These are phyloP conservation scores for Ophiosphaerella herpotricha DNA, from an alignment of 2,329 filamentous ascomycete genomes.

Conservation along the genomic window DNA sequence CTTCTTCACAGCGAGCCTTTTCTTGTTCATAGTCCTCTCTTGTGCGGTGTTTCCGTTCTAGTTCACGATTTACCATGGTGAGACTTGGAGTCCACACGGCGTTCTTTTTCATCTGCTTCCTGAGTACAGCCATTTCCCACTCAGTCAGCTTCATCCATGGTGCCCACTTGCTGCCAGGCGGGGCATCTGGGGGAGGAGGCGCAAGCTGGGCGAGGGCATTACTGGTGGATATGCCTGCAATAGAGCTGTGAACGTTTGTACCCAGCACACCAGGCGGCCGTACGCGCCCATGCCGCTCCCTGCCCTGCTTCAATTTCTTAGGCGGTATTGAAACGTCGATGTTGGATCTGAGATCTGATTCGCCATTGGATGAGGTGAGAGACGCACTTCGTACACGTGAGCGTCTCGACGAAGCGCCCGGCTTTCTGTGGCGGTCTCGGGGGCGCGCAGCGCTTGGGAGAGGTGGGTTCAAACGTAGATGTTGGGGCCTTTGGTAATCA, in stretches of 20 bases:
- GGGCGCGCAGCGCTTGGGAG: conserved; percentile 24
- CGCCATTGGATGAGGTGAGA: conserved; percentile 22
- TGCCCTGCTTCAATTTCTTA: conserved; percentile 37
- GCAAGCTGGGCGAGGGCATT: conserved; percentile 63
- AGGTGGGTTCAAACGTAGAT: conserved; percentile 34
- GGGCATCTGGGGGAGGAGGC: conserved; percentile 64
- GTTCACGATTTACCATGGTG: conserved; percentile 81
- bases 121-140: conserved; percentile 70
- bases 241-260: conserved; percentile 59
- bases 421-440: conserved; percentile 28
- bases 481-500: conserved; percentile 28
- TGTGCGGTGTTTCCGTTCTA: conserved; percentile 69
- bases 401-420: conserved; percentile 16
- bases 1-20: conserved; percentile 62
- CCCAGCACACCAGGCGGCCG: conserved; percentile 53
- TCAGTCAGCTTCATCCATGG: conserved; percentile 69
- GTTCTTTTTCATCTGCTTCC: conserved; percentile 92
- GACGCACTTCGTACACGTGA: conserved; percentile 15
- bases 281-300: conserved; percentile 40
- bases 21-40: conserved; percentile 56
- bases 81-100: conserved; percentile 82
- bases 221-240: conserved; percentile 64
- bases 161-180: conserved; percentile 62
- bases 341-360: conserved; percentile 22
- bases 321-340: conserved; percentile 21